Conservation (phyloP, 164 flowering plant species). For the Tinospora cordifolia region DNA sequence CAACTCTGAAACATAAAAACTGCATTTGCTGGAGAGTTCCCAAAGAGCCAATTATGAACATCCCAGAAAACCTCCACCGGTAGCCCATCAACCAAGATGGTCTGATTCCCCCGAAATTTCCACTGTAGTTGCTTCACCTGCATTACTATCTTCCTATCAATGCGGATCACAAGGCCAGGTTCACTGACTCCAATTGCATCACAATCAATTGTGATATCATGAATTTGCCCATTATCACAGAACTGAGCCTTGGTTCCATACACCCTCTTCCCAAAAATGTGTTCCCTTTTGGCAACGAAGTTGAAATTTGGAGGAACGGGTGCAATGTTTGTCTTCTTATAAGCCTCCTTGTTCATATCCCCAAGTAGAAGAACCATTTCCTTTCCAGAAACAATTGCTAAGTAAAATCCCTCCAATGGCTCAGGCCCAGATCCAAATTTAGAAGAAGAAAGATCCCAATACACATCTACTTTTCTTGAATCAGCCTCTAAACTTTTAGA, state of each 20-base stretch:
- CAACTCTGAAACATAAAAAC: slow-evolving; percentile 78
- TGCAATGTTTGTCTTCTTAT: slow-evolving; percentile 45
- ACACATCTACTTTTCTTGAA: slow-evolving; percentile 45
- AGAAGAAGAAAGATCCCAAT: slow-evolving; percentile 69
- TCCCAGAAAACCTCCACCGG: slow-evolving; percentile 80
- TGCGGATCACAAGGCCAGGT: slow-evolving; percentile 45
- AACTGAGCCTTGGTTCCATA: slow-evolving; percentile 58
- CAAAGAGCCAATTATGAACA: slow-evolving; percentile 81
- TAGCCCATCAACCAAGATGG: slow-evolving; percentile 55
- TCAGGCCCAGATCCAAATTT: slow-evolving; percentile 77
- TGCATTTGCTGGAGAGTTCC: slow-evolving; percentile 48
- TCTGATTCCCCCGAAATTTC: slow-evolving; percentile 73
- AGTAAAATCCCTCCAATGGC: slow-evolving; percentile 58
- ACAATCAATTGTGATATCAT: slow-evolving; percentile 57
- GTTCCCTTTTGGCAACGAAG: slow-evolving; percentile 55
- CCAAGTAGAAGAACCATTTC: slow-evolving; percentile 66
- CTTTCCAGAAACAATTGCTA: slow-evolving; percentile 41
- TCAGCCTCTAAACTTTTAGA: slow-evolving; percentile 52
- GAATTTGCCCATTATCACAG: slow-evolving; percentile 46
- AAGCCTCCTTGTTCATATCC: slow-evolving; percentile 69
- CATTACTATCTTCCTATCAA: slow-evolving; percentile 54
- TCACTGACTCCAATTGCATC: slow-evolving; percentile 39
- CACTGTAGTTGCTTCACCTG: slow-evolving; percentile 59
- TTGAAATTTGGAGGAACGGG: slow-evolving; percentile 30
- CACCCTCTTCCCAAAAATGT: slow-evolving; percentile 58